A percentile compares a stretch with the other conserved stretches of the same genome.
Evolutionary conservation across 306 rosid species (phyloP).

Genomic region (Carpinus viminea): DNA sequence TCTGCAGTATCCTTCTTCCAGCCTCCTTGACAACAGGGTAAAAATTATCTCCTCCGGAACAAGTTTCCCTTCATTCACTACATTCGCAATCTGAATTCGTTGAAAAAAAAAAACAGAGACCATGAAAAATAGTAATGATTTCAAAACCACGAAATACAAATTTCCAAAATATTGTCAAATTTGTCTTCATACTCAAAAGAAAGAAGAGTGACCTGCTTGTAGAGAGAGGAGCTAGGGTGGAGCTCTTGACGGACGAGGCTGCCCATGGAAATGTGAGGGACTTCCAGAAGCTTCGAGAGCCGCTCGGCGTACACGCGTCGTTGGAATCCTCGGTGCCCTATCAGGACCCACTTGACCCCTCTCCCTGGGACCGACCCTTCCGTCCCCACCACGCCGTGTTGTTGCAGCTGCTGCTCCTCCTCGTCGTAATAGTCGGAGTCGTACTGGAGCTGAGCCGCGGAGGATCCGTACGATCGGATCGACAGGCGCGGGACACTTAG

Average conservation of each 20-base stretch:
- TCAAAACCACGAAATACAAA: not conserved
- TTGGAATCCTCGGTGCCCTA: slow-evolving; percentile 71
- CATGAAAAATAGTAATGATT: not conserved
- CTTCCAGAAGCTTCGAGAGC: slow-evolving; percentile 87
- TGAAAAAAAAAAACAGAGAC: not conserved
- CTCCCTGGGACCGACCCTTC: slow-evolving; percentile 65
- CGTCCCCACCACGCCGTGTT: slow-evolving; percentile 46
- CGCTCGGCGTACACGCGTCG: slow-evolving; percentile 66
- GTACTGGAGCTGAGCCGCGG: slow-evolving; percentile 57
- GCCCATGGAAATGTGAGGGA: slow-evolving; percentile 90
- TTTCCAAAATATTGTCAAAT: not conserved
- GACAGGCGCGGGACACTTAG: slow-evolving; percentile 7
- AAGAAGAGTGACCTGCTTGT: slow-evolving; percentile 53
- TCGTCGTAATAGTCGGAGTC: slow-evolving; percentile 49
- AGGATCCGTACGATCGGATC: slow-evolving; percentile 60
- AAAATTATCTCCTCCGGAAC: slow-evolving; percentile 78
- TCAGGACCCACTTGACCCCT: slow-evolving; percentile 92
- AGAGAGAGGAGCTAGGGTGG: slow-evolving; percentile 75
- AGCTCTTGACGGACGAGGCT: slow-evolving; percentile 86
- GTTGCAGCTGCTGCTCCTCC: slow-evolving; percentile 16
- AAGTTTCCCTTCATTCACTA: slow-evolving; percentile 74
- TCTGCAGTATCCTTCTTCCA: slow-evolving; percentile 76
- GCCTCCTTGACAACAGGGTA: slow-evolving; percentile 63
- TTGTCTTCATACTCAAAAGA: not conserved
- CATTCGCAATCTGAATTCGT: slow-evolving; percentile 67